Base-by-base conservation (phyloP, 2,329 filamentous ascomycete genomes). In the Truncatella angustata region DNA sequence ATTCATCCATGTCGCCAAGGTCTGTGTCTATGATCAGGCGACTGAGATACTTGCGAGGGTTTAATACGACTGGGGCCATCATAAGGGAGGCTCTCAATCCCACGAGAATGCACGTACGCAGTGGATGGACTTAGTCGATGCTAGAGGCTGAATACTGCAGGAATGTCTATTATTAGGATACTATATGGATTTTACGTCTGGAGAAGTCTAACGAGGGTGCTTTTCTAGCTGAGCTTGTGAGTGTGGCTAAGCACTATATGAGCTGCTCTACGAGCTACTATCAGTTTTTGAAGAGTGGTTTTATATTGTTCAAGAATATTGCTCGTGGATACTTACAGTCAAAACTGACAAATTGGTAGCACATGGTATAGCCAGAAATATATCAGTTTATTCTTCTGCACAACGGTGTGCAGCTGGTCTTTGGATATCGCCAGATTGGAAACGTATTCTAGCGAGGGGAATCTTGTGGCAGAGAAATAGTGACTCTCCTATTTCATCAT, bases 11-110 rank as follows among this genome's bases (percentile, higher is more conserved):
- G n/a, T n/a, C n/a, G n/a, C n/a, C n/a, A n/a, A n/a, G n/a, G n/a
- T n/a, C n/a, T n/a, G n/a, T n/a, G n/a, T n/a, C n/a, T n/a, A n/a
- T n/a, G n/a, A n/a, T n/a, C n/a, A n/a, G 26, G 9, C 10, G 28
- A 6, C 35, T 40, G 18, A 28, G n/a, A n/a, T n/a, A n/a, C n/a
- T n/a, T n/a, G n/a, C n/a, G n/a, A n/a, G n/a, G n/a, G n/a, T n/a
- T n/a, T n/a, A n/a, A n/a, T n/a, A 28, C 12, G 51, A 53, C 11
- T 53, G 51, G 51, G 51, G 51, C n/a, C 37, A 49, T 28, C 51
- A 53, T n/a, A n/a, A n/a, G n/a, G n/a, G 43, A 10, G 39, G 44
- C 11, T 16, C 32, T 10, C 5, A 52, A 2, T 11, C 3, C 23
- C 18, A 48, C 36, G 21, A 40, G 21, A 7, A n/a, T 4, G n/a